Conservation (phyloP, 2,329 filamentous ascomycete species). For the Penicillium psychrosexuale region DNA sequence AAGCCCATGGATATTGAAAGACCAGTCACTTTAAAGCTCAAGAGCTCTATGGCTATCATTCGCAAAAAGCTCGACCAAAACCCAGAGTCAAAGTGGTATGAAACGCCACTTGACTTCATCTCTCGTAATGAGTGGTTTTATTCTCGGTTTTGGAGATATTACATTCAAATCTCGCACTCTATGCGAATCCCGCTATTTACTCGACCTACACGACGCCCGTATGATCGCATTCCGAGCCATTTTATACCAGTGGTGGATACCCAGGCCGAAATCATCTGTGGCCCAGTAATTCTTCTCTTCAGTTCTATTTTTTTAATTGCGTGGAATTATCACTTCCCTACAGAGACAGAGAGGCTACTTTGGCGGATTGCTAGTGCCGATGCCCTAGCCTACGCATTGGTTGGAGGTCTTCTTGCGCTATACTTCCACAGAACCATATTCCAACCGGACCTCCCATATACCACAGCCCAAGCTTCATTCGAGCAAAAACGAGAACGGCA, state of each 20-base stretch:
- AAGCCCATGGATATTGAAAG: background rate
- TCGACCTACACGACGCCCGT: background rate
- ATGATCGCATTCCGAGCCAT: background rate
- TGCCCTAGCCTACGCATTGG: background rate
- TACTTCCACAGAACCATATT: background rate
- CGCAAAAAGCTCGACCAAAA: background rate
- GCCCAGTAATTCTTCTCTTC: background rate
- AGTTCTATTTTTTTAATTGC: background rate
- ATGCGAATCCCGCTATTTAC: background rate
- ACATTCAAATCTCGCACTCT: background rate
- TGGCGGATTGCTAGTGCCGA: background rate
- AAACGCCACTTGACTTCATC: background rate
- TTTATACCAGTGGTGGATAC: background rate
- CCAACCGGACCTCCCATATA: background rate
- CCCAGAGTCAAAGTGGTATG: background rate
- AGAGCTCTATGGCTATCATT: background rate
- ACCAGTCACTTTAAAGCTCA: background rate
- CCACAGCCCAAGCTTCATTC: background rate
- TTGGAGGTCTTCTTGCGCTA: background rate
- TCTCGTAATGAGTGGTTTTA: background rate
- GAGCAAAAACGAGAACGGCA: background rate
- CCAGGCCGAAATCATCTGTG: background rate
- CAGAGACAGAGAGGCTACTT: background rate
- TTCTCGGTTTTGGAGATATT: background rate
- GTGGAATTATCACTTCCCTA: background rate